A percentile compares a stretch with the other conserved stretches of the same genome.
Evolutionary conservation across 179 eudicot genomes (phyloP).

Genomic region (Monotropa hypopitys): DNA sequence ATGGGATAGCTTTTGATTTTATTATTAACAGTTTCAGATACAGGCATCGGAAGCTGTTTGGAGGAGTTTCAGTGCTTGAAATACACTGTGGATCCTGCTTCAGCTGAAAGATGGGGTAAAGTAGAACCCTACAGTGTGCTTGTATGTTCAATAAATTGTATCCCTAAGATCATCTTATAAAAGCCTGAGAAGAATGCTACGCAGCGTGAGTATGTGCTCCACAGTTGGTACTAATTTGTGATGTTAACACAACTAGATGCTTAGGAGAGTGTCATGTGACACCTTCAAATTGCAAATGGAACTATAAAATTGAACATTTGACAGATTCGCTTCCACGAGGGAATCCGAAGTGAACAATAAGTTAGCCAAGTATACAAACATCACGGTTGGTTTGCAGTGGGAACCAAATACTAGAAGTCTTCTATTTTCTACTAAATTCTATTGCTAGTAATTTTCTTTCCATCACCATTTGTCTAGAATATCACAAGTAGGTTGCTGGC

Average conservation of each 20-base stretch:
- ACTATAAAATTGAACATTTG: not conserved
- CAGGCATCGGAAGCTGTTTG: conserved; percentile 60
- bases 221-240: not conserved
- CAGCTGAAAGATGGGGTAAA: conserved; percentile 22
- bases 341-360: not conserved
- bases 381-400: not conserved
- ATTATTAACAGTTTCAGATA: conserved; percentile 57
- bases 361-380: not conserved
- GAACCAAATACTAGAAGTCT: not conserved
- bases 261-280: not conserved
- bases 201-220: not conserved
- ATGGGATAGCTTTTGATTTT: not conserved
- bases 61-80: conserved; percentile 47
- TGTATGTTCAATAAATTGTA: not conserved
- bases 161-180: not conserved
- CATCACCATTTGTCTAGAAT: not conserved
- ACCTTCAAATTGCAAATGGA: not conserved
- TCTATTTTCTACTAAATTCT: not conserved
- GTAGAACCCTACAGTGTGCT: not conserved
- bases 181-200: not conserved
- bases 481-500: not conserved
- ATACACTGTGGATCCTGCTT: conserved; percentile 9
- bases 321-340: not conserved
- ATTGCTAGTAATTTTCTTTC: not conserved
- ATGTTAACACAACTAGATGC: not conserved